A percentile compares a stretch with the other conserved stretches of the same genome.
Evolutionary conservation across 305 asterid species (phyloP).

Genomic region (Rubia tinctorum): DNA sequence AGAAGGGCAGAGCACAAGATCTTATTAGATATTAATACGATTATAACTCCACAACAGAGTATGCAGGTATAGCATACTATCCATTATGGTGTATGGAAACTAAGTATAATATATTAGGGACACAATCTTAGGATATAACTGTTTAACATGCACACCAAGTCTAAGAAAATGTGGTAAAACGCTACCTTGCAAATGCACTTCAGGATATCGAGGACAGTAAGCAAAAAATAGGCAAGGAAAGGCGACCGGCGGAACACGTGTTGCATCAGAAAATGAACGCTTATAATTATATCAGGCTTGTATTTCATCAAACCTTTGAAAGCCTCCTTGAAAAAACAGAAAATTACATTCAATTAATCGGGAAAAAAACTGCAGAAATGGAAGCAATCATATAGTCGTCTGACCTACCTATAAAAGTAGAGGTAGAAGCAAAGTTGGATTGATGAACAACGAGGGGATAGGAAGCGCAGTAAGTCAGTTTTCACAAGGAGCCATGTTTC

Average conservation of each 20-base stretch:
- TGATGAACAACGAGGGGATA: constrained; percentile 86
- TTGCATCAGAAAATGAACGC: constrained; percentile 98
- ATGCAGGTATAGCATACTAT: not conserved
- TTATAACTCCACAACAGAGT: not conserved
- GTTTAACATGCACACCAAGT: too few species aligned
- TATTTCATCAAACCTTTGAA: constrained; percentile 94
- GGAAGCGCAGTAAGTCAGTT: constrained; percentile 82
- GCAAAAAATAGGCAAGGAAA: constrained; percentile 73
- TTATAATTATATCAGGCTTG: constrained; percentile 89
- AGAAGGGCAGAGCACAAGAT: not conserved
- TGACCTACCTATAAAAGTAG: constrained; percentile 92
- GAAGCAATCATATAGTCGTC: constrained; percentile 17
- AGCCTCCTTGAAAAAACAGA: constrained; percentile 57
- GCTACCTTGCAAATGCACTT: constrained; percentile 98
- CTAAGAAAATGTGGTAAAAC: too few species aligned
- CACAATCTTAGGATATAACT: not conserved
- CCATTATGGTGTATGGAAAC: not conserved
- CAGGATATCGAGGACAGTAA: constrained; percentile 60
- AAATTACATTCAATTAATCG: constrained; percentile 21
- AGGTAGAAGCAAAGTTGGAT: constrained; percentile 93
- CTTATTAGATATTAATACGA: not conserved
- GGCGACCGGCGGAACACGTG: constrained; percentile 98
- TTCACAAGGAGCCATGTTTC: constrained; percentile 89
- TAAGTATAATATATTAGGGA: not conserved
- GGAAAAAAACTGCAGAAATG: not conserved